Conservation (phyloP, 345 rosid species). For the Ceriops zippeliana region DNA sequence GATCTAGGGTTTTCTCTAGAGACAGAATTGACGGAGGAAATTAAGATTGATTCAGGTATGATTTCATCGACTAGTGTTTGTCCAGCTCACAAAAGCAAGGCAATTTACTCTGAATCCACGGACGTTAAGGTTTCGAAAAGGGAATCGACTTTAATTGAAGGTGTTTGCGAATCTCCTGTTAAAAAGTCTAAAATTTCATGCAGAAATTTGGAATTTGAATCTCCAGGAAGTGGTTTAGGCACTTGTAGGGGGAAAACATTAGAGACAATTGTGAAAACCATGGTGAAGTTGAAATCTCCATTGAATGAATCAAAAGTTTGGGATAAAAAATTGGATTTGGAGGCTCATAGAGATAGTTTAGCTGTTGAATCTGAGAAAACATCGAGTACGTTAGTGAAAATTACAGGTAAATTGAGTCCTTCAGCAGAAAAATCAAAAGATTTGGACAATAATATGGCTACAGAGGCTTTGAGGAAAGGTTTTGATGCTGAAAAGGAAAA, state of each 20-base stretch:
- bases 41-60: constrained; percentile 7
- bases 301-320: background rate
- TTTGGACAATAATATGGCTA: background rate
- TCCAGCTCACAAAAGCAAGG: constrained; percentile 5
- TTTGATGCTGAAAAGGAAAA: background rate
- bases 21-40: constrained; percentile 28
- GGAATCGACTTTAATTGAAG: constrained; percentile 1
- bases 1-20: constrained; percentile 32
- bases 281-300: constrained; percentile 19
- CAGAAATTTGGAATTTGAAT: constrained; percentile 8
- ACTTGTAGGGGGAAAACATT: background rate
- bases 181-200: constrained; percentile 19
- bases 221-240: constrained; percentile 6
- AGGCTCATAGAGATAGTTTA: background rate
- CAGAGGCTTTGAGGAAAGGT: background rate
- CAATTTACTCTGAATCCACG: constrained; percentile 10
- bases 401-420: background rate
- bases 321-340: background rate
- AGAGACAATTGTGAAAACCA: constrained; percentile 22
- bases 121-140: constrained; percentile 22
- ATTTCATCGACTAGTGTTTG: background rate
- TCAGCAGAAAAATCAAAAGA: background rate
- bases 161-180: constrained; percentile 8
- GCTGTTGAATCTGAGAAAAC: background rate
- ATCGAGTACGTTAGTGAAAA: background rate